phyloP scores from a whole-genome alignment of 805 yeast genomes.

The Danielozyma ontarioensis region DNA sequence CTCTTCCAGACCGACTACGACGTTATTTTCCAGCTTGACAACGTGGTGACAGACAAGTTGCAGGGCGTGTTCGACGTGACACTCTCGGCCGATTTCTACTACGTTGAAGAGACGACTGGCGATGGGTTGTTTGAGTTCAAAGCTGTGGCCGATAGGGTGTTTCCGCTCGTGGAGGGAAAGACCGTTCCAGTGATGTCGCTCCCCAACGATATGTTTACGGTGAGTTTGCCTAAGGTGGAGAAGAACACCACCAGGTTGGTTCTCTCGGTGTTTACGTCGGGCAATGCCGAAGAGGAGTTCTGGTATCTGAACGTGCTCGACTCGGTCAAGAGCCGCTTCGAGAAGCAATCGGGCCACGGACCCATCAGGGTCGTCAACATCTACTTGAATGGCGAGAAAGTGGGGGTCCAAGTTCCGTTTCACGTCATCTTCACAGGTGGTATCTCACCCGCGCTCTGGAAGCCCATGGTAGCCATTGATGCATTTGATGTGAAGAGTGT shows the following conservation, averaged over 20 bases:
- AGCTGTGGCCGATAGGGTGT: conserved; percentile 36
- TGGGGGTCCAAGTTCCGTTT: conserved; percentile 61
- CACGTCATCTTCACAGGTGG: conserved; percentile 85
- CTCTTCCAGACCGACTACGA: conserved; percentile 44
- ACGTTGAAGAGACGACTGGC: conserved; percentile 9
- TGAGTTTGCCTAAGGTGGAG: conserved; percentile 41
- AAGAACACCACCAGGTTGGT: conserved; percentile 56
- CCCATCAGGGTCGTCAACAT: conserved; percentile 67
- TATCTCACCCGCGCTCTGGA: conserved; percentile 74
- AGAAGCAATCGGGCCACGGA: conserved; percentile 53
- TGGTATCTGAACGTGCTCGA: conserved; percentile 70
- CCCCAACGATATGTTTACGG: conserved; percentile 34
- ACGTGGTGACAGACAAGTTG: conserved; percentile 44
- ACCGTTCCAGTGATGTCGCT: conserved; percentile 43
- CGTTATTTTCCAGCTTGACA: conserved; percentile 60
- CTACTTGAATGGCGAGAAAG: conserved; percentile 51
- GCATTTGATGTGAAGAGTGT: conserved; percentile 73
- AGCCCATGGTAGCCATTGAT: conserved; percentile 66
- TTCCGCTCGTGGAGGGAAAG: conserved; percentile 27
- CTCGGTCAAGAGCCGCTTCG: conserved; percentile 38
- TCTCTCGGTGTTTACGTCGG: conserved; percentile 61
- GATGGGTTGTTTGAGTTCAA: conserved; percentile 20
- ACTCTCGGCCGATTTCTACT: conserved; percentile 48
- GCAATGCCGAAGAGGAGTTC: conserved; percentile 77
- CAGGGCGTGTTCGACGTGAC: conserved; percentile 58